Evolutionary conservation across 2,329 filamentous ascomycete species (phyloP).

Genomic region (Microdochium paspali): DNA sequence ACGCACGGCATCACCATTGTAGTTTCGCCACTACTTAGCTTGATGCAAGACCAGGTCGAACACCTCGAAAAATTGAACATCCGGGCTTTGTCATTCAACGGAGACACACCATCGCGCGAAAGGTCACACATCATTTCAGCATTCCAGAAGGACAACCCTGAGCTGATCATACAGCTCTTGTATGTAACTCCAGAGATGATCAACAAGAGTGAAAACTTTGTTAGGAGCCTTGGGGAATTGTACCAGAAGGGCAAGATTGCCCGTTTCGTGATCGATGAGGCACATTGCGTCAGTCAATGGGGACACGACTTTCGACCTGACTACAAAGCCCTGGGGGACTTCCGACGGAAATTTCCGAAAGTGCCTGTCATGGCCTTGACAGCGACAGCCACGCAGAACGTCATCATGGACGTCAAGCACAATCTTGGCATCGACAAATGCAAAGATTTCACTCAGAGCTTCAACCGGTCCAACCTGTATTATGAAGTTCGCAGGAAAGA

Average conservation of each 20-base stretch:
- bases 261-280: conserved; percentile 92
- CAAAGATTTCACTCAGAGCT: conserved; percentile 79
- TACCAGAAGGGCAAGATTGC: conserved; percentile 66
- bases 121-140: conserved; percentile 57
- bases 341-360: conserved; percentile 62
- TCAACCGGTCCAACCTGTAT: conserved; percentile 89
- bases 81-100: conserved; percentile 72
- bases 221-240: conserved; percentile 56
- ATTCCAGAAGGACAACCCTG: conserved; percentile 54
- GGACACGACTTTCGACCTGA: conserved; percentile 96
- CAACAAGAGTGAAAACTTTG: conserved; percentile 65
- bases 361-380: conserved; percentile 93
- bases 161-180: conserved; percentile 73
- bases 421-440: conserved; percentile 79
- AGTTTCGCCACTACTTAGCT: conserved; percentile 84
- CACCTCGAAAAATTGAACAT: conserved; percentile 70
- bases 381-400: conserved; percentile 87
- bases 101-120: conserved; percentile 56
- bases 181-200: conserved; percentile 98
- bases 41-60: conserved; percentile 95
- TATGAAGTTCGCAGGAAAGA: conserved; percentile 76
- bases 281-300: conserved; percentile 99
- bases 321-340: conserved; percentile 75
- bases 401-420: conserved; percentile 83
- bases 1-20: conserved; percentile 86